A percentile compares a stretch with the other conserved stretches of the same genome.
These are phyloP conservation scores for Wickerhamomyces sp. DNA, from an alignment of 1,139 yeast genomes.

Conservation along the genomic window DNA sequence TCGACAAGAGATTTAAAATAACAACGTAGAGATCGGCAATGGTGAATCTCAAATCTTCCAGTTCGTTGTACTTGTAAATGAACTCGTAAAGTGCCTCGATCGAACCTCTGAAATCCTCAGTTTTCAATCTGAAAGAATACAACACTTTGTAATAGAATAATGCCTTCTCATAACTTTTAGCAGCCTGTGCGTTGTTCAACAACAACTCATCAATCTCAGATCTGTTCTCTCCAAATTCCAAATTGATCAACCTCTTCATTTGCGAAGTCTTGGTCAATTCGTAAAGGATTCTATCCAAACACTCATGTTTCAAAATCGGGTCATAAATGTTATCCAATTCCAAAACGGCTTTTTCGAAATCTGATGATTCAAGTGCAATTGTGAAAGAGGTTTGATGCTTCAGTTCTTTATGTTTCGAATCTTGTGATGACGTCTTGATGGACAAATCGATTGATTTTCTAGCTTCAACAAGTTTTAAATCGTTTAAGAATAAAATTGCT, in stretches of 20 bases:
- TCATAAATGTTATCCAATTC: slow-evolving; percentile 17
- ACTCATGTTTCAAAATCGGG: slow-evolving; percentile 13
- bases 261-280: slow-evolving; percentile 20
- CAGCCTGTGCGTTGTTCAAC: slow-evolving; percentile 34
- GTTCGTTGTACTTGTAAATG: slow-evolving; percentile 35
- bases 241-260: slow-evolving; percentile 19
- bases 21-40: slow-evolving; percentile 33
- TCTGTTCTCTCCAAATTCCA: slow-evolving; percentile 16
- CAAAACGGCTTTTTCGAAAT: slow-evolving; percentile 20
- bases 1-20: slow-evolving; percentile 44
- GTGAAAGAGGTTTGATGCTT: slow-evolving; percentile 21
- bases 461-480: slow-evolving; percentile 18
- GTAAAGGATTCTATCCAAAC: slow-evolving; percentile 19
- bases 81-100: slow-evolving; percentile 52
- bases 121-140: slow-evolving; percentile 47
- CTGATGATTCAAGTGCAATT: slow-evolving; percentile 21
- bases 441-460: slow-evolving; percentile 24
- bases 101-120: slow-evolving; percentile 49
- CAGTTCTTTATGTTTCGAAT: slow-evolving; percentile 17
- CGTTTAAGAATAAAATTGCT: slow-evolving; percentile 20
- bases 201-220: slow-evolving; percentile 36
- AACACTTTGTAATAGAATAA: slow-evolving; percentile 48
- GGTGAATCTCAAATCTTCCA: slow-evolving; percentile 7
- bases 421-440: slow-evolving; percentile 23
- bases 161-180: slow-evolving; percentile 27